A percentile compares a stretch with the other conserved stretches of the same genome.
Conservation (phyloP, 2,329 filamentous ascomycete species). For the Oidium heveae region DNA sequence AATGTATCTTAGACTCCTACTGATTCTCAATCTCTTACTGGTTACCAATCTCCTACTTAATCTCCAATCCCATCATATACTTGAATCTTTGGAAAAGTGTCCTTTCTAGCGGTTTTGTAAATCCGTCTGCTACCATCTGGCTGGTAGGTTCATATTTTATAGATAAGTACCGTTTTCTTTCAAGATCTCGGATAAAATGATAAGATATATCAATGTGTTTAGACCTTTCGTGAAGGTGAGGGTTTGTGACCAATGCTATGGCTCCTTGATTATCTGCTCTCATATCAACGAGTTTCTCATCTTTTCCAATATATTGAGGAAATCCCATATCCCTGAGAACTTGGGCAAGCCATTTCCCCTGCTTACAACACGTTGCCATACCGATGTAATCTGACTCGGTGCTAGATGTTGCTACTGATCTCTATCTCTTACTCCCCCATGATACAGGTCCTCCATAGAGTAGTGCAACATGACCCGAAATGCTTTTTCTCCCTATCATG, state of each 20-base stretch:
- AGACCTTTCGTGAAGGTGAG: neutral
- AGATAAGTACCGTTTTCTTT: neutral
- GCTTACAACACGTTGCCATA: neutral
- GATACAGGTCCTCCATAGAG: neutral
- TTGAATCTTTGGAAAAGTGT: too few species aligned
- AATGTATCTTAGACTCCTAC: too few species aligned
- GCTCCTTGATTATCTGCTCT: neutral
- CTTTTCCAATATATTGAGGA: too few species aligned
- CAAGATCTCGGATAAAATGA: neutral
- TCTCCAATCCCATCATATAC: too few species aligned
- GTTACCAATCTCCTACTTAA: too few species aligned
- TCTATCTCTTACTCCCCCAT: neutral
- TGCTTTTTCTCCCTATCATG: neutral
- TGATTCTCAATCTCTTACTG: too few species aligned
- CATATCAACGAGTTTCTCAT: neutral
- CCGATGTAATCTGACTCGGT: neutral
- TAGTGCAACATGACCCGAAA: neutral
- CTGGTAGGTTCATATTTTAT: neutral
- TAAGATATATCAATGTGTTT: neutral
- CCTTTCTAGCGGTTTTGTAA: neutral
- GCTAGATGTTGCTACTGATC: neutral
- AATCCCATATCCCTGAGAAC: too few species aligned
- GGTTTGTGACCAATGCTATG: neutral
- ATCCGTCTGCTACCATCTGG: neutral
- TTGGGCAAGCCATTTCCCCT: neutral